Evolutionary conservation across 1,284 basidiomycete species (phyloP), one percentile per base, ranked within the genome.

Genomic region (Gomphus bonarii): DNA sequence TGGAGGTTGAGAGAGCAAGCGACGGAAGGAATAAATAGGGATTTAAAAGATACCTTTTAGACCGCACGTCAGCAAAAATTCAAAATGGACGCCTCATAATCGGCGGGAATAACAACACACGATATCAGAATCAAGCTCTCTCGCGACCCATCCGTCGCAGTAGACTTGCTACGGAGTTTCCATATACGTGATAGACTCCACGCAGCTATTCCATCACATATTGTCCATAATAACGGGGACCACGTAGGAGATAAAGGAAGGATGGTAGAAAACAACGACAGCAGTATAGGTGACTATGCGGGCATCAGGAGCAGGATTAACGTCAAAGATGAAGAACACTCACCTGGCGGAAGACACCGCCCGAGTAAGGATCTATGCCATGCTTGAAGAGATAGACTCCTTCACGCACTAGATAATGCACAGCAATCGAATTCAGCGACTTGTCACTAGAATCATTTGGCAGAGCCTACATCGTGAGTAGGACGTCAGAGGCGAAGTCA

Each of bases 321-420:
- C 25, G n/a, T 60, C 51, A 22, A 4, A 16, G 16, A 30, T 16
- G 57, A 28, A 16, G 50, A 30, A 6, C 8, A 66, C 81, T 61
- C 70, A 94, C 91, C 69, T 94, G 91, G 66, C 87, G 79, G 66
- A 94, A 91, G 11, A 83, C 72, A 1, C 90, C 88, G 49, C 90
- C 91, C 57, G 83, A 78, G 65, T 97, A 97, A 28, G 93, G 92
- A 66, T 95, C 82, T 31, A 89, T 72, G 4, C 80, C 82, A 69
- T 85, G 74, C 36, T 76, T 70, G 62, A 83, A 84, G 12, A 95
- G 76, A 68, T 85, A 91, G 9, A 93, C 76, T 1, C 93, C 92
- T 70, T 97, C 94, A 65, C 84, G 81, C 59, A 97, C 93, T 95
- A 61, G 28, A 22, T n/a, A 14, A 25, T 6, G 20, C 30, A 22